Evolutionary conservation across 75 land plant genomes (phyloP).

Genomic region (Picea glauca): DNA sequence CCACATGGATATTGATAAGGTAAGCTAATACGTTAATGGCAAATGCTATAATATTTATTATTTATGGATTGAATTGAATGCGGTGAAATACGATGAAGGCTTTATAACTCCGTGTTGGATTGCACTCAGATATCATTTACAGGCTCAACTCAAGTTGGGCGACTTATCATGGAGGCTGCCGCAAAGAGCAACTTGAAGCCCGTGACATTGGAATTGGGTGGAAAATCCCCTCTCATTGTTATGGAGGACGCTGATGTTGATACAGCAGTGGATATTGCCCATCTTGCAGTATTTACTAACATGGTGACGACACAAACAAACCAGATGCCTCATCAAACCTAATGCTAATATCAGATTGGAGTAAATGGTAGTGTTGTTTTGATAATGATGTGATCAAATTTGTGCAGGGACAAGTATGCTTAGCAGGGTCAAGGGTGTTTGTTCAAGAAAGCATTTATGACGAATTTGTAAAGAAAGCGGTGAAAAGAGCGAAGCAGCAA

Average conservation of each 20-base stretch:
- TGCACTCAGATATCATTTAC: slow-evolving; percentile 70
- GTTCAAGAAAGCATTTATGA: slow-evolving; percentile 83
- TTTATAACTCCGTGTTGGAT: background rate
- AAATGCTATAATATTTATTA: background rate
- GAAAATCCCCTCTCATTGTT: slow-evolving; percentile 28
- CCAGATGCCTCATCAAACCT: background rate
- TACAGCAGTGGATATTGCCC: slow-evolving; percentile 25
- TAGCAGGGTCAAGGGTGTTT: slow-evolving; percentile 62
- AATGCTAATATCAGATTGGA: no score
- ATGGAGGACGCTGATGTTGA: slow-evolving; percentile 30
- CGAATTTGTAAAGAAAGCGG: slow-evolving; percentile 45
- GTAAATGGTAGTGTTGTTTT: no score
- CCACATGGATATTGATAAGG: slow-evolving; percentile 96
- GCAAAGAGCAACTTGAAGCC: slow-evolving; percentile 33
- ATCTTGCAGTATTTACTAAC: slow-evolving; percentile 14
- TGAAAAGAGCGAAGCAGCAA: slow-evolving; percentile 39
- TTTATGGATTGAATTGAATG: no score
- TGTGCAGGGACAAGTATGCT: slow-evolving; percentile 70
- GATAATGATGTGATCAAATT: no score
- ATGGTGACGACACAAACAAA: slow-evolving; percentile 11
- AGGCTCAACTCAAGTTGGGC: slow-evolving; percentile 79
- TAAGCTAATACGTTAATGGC: slow-evolving; percentile 6
- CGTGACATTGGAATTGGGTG: slow-evolving; percentile 35
- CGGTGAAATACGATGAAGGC: background rate
- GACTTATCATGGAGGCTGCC: slow-evolving; percentile 27